Base-by-base conservation (phyloP, 2,329 filamentous ascomycete species). In the Corynespora cassiicola region DNA sequence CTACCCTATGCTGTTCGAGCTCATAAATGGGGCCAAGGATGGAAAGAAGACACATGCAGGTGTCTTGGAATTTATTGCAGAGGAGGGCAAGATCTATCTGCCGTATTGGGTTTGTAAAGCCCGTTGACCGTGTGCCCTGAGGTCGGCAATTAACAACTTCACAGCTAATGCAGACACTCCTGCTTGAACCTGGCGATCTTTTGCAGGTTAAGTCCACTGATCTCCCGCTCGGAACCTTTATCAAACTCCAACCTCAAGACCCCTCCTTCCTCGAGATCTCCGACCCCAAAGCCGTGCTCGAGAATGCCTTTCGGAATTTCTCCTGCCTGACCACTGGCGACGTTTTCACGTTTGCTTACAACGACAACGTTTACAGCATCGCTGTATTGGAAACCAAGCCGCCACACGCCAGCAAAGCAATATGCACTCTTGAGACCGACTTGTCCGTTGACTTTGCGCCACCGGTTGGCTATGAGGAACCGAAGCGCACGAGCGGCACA, bases 391-490 rank as follows among this genome's bases (percentile, higher is more conserved):
- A 97, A 63, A 89, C 95, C 24, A 96, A 96, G 70, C 94, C 94
- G 2, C 83, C 88, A 51, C 81, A 87, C 2, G 88, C 88, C 56
- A 90, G 89, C 77, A 86, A 87, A 42, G 91, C 82, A 4, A 80
- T 99, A 37, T 91, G 90, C 59, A 95, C 96, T 70, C 85, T 96
- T 38, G 94, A 99, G 73, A 99, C 94, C 0, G 94, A 99, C 74
- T 81, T 99, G 9, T 90, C 90, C 39, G 94, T 99, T 47, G 94
- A 99, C 61, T 99, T 99, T 65, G 94, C 92, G 2, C 79, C 94
- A 3, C 94, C 94, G 0, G 82, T 99, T 2, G 94, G 94, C 47
- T 99, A 97, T 61, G 88, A 95, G 50, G 92, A 97, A 67, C 90
- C 91, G 0, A 82, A 87, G 58, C 82, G 80, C 42, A 69, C 68